Base-by-base conservation (phyloP, 2,329 filamentous ascomycete species). In the Onygena corvina region DNA sequence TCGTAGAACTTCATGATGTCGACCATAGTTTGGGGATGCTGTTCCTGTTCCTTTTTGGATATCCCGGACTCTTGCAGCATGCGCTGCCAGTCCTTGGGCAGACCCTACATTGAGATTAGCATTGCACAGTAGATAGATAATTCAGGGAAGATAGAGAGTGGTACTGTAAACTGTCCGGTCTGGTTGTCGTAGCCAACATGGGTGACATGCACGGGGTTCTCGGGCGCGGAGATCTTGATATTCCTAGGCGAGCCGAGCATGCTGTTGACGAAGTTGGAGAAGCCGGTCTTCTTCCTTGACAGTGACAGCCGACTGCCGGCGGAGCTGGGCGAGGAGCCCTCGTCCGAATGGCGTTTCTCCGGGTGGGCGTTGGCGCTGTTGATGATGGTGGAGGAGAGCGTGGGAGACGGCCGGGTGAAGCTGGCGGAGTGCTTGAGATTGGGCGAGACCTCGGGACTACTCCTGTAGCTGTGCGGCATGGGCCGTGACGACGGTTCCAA, bases 1-100 rank as follows among this genome's bases (percentile, higher is more conserved):
- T 95, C 93, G 74, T 94, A 96, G 65, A 96, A 96, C 52, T 84
- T 86, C 68, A 98, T 83, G 60, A 98, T 92, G 65, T 96, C 86
- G 62, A 93, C 83, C 70, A 95, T 88, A 52, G 90, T 89, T 67
- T 96, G 88, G 2, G 92, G 92, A 62, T 96, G 88, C 67, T 94
- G 85, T 65, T 90, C 86, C 67, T 93, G 85, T 65, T 96, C 92
- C 69, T 92, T 89, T 70, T 94, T 88, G 23, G 89, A 86, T 60
- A 98, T 95, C 56, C 92, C 92, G 67, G 86, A 94, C 67, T 94
- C 89, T 70, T 90, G 86, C 62, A 98, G 80, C 64, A 95, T 79
- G 53, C 87, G 83, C 70, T 96, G 90, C 92, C 92, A 98, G 76
- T 96, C 92, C 67, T 92, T 93, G 14, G 92, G 92, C 23, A 98